Base-by-base conservation (phyloP, 805 yeast species). In the Spathaspora hagerdaliae region DNA sequence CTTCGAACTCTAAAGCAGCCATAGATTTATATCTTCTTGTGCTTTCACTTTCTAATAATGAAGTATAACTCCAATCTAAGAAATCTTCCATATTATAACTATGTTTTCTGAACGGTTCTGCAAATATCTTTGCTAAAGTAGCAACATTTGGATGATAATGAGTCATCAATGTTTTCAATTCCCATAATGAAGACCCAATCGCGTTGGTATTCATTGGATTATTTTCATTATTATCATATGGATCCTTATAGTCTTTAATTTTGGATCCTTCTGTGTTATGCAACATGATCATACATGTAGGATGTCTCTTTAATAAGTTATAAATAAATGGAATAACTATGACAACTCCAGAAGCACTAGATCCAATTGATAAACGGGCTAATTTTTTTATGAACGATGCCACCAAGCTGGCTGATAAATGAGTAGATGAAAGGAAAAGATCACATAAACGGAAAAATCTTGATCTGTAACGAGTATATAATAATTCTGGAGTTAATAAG, bases 91-190 rank as follows among this genome's bases (percentile, higher is more conserved):
- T 73, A 61, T 87, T 87, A 63, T 94, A 94, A 55, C 79, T 79
- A 46, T 85, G 82, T 62, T 94, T 94, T 59, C 83, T 79, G 69
- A 90, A 92, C 3, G 97, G 97, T 65, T 94, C 97, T 14, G 82
- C 76, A 59, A 87, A 86, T 29, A 94, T 87, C 60, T 82, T 84
- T 13, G 97, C 97, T 55, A 94, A 72, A 0, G 97, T 85, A 1
- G 97, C 92, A 10, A 94, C 89, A 57, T 94, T 94, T 12, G 98
- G 97, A 67, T 94, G 98, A 60, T 90, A 92, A 61, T 94, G 99
- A 10, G 79, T 65, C 71, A 83, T 80, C 46, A 87, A 67, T 0
- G 96, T 75, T 48, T 86, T 87, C 46, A 92, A 61, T 64, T 94
- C 99, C 99, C 99, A 94, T 40, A 91, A 65, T 0, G 97, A 91